Conservation (phyloP, 2,329 filamentous ascomycete genomes). For the Aspergillus aculeatus region DNA sequence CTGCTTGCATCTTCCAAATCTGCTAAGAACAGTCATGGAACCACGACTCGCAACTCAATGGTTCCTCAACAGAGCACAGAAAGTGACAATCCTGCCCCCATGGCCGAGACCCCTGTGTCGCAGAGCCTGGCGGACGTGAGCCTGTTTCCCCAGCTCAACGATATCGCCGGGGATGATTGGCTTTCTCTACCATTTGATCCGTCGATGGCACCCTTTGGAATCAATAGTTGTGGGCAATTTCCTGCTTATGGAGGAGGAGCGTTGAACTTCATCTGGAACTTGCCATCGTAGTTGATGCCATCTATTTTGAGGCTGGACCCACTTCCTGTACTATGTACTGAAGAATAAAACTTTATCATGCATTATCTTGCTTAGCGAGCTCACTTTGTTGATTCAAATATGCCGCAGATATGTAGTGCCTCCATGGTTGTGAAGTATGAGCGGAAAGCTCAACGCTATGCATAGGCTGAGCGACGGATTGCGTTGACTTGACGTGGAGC, state of each 20-base stretch:
- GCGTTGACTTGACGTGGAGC: background rate
- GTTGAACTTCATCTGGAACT: slow-evolving; percentile 46
- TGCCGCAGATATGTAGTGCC: no score
- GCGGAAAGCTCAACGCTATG: no score
- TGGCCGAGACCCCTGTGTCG: slow-evolving; percentile 21
- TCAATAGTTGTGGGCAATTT: slow-evolving; percentile 37
- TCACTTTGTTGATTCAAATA: background rate
- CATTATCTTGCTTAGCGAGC: background rate
- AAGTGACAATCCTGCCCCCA: slow-evolving; percentile 16
- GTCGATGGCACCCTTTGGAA: slow-evolving; percentile 46
- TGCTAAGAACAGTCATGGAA: slow-evolving; percentile 26
- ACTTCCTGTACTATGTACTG: background rate
- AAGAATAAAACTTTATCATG: background rate
- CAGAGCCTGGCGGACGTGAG: slow-evolving; percentile 30
- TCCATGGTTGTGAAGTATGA: no score
- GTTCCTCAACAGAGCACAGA: slow-evolving; percentile 29
- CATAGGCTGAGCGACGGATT: no score
- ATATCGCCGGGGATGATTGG: slow-evolving; percentile 42
- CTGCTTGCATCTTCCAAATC: slow-evolving; percentile 36
- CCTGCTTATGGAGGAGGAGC: slow-evolving; percentile 41
- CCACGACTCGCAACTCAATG: slow-evolving; percentile 31
- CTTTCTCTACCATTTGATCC: slow-evolving; percentile 45
- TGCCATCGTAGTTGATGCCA: slow-evolving; percentile 31
- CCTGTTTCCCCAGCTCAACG: slow-evolving; percentile 30
- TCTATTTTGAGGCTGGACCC: background rate